A percentile compares a stretch with the other conserved stretches of the same genome.
Evolutionary conservation across 441 rosid genomes (phyloP).

Genomic region (Macaranga tanarius): DNA sequence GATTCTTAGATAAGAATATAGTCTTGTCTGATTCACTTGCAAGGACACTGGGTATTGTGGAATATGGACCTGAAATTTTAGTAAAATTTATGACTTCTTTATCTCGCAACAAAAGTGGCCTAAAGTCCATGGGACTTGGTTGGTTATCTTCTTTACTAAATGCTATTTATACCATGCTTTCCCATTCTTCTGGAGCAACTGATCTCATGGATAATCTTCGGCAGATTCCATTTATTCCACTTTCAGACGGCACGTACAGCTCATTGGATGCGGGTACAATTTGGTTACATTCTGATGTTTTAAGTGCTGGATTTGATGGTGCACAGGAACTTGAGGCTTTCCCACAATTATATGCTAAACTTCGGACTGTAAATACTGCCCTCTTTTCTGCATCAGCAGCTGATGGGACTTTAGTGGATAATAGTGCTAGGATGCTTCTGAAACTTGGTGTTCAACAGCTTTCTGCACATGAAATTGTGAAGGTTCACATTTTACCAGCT

Average conservation of each 20-base stretch:
- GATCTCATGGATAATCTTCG: slow-evolving; percentile 51
- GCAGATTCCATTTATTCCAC: slow-evolving; percentile 74
- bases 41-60: slow-evolving; percentile 76
- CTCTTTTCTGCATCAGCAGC: slow-evolving; percentile 54
- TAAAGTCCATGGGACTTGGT: slow-evolving; percentile 61
- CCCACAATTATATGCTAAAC: slow-evolving; percentile 69
- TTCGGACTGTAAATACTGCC: slow-evolving; percentile 64
- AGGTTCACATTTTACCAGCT: slow-evolving; percentile 75
- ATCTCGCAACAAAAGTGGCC: slow-evolving; percentile 51
- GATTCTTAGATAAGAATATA: slow-evolving; percentile 74
- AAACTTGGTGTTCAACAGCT: slow-evolving; percentile 77
- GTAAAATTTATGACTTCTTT: slow-evolving; percentile 62
- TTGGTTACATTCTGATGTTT: slow-evolving; percentile 73
- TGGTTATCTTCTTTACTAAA: slow-evolving; percentile 79
- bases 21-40: slow-evolving; percentile 78
- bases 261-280: slow-evolving; percentile 68
- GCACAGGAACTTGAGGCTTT: slow-evolving; percentile 60
- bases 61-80: slow-evolving; percentile 74
- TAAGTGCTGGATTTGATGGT: slow-evolving; percentile 41
- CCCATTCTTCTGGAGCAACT: slow-evolving; percentile 50
- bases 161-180: slow-evolving; percentile 48
- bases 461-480: slow-evolving; percentile 88
- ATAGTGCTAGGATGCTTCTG: slow-evolving; percentile 63
- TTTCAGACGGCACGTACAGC: slow-evolving; percentile 80
- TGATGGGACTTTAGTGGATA: slow-evolving; percentile 38